phyloP scores from a whole-genome alignment of 2,329 filamentous ascomycete genomes.

The Zasmidium citrigriseum region DNA sequence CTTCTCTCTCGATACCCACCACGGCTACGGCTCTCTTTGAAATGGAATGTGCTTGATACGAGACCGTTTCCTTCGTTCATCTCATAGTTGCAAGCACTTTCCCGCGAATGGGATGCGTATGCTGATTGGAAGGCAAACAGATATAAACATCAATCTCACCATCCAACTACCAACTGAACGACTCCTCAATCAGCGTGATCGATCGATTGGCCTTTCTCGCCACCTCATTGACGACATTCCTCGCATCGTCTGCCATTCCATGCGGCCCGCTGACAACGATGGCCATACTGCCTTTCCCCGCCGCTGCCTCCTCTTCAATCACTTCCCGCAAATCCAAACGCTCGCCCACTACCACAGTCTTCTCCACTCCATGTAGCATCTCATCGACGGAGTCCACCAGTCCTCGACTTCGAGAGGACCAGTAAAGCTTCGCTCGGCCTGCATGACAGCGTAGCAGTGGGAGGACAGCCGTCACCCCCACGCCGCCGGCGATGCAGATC shows the following conservation, averaged over 20 bases:
- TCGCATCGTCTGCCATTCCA: constrained; percentile 42
- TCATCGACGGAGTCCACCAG: background rate
- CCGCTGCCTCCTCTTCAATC: background rate
- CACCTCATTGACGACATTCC: no score
- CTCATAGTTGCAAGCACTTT: no score
- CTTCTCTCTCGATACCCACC: no score
- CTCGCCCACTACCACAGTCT: background rate
- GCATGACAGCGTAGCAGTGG: constrained; percentile 35
- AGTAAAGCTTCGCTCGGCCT: constrained; percentile 40
- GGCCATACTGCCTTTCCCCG: background rate
- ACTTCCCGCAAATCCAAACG: background rate
- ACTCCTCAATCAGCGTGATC: no score
- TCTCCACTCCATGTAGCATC: background rate
- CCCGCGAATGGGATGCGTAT: no score
- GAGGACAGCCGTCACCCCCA: constrained; percentile 51
- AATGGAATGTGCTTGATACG: no score
- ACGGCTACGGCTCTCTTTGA: no score
- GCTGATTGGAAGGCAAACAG: no score
- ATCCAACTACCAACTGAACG: no score
- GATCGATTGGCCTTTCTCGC: no score
- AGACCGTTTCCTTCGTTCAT: no score
- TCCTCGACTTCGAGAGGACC: constrained; percentile 26
- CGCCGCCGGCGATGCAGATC: constrained; percentile 49
- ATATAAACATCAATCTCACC: no score
- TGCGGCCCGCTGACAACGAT: constrained; percentile 45